These are phyloP conservation scores for Botrytis tulipae DNA, from an alignment of 2,329 filamentous ascomycete species.

Conservation along the genomic window DNA sequence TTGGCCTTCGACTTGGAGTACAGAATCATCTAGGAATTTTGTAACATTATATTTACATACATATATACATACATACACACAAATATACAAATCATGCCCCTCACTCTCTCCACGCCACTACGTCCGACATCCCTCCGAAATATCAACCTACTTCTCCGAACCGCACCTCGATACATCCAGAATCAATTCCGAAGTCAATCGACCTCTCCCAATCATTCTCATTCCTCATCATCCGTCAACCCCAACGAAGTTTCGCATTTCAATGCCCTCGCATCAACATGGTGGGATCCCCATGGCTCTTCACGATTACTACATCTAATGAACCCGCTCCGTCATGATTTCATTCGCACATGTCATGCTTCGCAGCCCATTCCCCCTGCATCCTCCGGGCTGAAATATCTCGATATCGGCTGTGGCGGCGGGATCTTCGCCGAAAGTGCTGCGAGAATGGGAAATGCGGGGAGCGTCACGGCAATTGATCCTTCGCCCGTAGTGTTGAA, in stretches of 20 bases:
- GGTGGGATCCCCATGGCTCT: conserved; percentile 96
- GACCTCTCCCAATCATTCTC: conserved; percentile 42
- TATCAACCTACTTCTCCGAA: conserved; percentile 36
- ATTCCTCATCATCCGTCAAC: conserved; percentile 70
- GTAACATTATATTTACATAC: not conserved
- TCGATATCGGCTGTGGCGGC: conserved; percentile 93
- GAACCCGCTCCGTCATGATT: conserved; percentile 95
- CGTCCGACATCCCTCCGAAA: conserved; percentile 36
- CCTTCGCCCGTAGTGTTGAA: conserved; percentile 70
- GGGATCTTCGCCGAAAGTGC: conserved; percentile 94
- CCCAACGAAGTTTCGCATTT: conserved; percentile 90
- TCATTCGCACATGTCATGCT: conserved; percentile 72
- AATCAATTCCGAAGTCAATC: conserved; percentile 34
- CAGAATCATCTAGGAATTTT: not conserved
- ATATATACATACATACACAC: not conserved
- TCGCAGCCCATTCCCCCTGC: conserved; percentile 48
- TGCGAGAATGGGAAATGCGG: conserved; percentile 63
- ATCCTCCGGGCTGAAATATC: conserved; percentile 59
- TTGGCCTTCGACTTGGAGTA: not conserved
- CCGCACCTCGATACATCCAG: conserved; percentile 35
- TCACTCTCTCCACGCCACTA: conserved; percentile 25
- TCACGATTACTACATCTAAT: conserved; percentile 93
- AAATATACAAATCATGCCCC: conserved; percentile 12
- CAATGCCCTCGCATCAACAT: conserved; percentile 84
- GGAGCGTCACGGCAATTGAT: conserved; percentile 72